These are phyloP conservation scores for Cercospora janseana DNA, from an alignment of 2,329 filamentous ascomycete species.

Conservation along the genomic window DNA sequence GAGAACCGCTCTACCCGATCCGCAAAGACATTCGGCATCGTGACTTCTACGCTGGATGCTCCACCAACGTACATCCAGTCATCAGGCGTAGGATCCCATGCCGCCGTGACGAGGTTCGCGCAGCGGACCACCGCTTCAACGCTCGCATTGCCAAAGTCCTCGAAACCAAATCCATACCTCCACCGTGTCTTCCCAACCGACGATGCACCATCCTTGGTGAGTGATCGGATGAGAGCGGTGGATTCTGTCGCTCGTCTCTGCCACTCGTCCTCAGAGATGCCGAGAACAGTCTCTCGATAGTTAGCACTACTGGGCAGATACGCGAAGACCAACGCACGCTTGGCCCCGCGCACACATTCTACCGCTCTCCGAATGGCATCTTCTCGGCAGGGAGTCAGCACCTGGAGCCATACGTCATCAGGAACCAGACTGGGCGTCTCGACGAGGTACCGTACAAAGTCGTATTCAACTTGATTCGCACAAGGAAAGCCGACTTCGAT, in stretches of 20 bases:
- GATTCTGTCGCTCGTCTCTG: conserved; percentile 79
- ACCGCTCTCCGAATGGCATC: conserved; percentile 89
- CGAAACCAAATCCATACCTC: conserved; percentile 79
- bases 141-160: conserved; percentile 85
- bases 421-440: conserved; percentile 80
- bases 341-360: conserved; percentile 80
- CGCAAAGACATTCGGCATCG: conserved; percentile 91
- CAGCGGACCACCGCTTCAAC: conserved; percentile 78
- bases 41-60: conserved; percentile 90
- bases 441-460: conserved; percentile 84
- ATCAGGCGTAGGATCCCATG: conserved; percentile 78
- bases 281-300: conserved; percentile 88
- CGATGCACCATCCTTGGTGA: conserved; percentile 68
- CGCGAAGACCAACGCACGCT: conserved; percentile 91
- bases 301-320: conserved; percentile 95
- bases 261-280: conserved; percentile 77
- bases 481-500: conserved; percentile 96
- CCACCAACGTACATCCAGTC: conserved; percentile 93
- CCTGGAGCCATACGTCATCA: conserved; percentile 87
- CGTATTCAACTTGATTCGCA: conserved; percentile 90
- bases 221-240: conserved; percentile 70
- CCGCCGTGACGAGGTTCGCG: conserved; percentile 89
- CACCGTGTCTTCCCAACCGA: conserved; percentile 63
- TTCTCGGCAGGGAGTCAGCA: conserved; percentile 85
- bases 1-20: conserved; percentile 97